Conservation (phyloP, 2,329 filamentous ascomycete genomes). For the Thielaviopsis musarum region DNA sequence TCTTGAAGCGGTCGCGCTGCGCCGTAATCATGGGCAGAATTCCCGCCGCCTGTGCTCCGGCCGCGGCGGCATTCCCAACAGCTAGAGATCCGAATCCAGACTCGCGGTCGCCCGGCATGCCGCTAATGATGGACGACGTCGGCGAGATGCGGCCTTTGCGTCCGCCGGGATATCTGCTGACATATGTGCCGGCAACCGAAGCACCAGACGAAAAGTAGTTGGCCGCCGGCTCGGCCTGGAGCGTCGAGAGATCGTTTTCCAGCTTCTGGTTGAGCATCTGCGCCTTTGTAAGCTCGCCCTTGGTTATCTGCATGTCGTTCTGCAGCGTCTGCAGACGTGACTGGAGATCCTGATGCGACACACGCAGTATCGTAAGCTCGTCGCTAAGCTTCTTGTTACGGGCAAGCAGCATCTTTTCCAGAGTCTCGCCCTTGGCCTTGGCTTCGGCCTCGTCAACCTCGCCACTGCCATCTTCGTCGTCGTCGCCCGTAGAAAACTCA, state of each 20-base stretch:
- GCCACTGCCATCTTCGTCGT: constrained; percentile 34
- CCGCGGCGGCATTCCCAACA: constrained; percentile 26
- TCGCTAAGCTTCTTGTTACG: constrained; percentile 95
- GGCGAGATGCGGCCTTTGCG: constrained; percentile 62
- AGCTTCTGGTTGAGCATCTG: constrained; percentile 74
- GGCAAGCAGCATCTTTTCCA: constrained; percentile 80
- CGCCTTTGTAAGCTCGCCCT: constrained; percentile 71
- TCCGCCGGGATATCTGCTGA: constrained; percentile 54
- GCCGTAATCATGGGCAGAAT: constrained; percentile 97
- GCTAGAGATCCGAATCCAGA: constrained; percentile 38
- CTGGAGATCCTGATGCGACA: constrained; percentile 87
- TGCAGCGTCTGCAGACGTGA: constrained; percentile 62
- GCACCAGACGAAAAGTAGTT: constrained; percentile 66
- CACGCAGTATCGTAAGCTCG: constrained; percentile 78
- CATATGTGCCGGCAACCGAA: constrained; percentile 84
- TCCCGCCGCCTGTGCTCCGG: constrained; percentile 33
- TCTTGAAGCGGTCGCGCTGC: constrained; percentile 95
- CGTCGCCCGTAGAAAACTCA: constrained; percentile 83
- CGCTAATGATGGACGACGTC: constrained; percentile 94
- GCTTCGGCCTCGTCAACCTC: constrained; percentile 18
- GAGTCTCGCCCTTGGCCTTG: constrained; percentile 52
- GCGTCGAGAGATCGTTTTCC: constrained; percentile 75
- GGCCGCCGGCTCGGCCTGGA: constrained; percentile 74
- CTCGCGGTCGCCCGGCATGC: constrained; percentile 39
- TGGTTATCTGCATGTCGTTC: constrained; percentile 67